These are phyloP conservation scores for Suhomyces tanzawaensis DNA, from an alignment of 805 yeast genomes.

Conservation along the genomic window DNA sequence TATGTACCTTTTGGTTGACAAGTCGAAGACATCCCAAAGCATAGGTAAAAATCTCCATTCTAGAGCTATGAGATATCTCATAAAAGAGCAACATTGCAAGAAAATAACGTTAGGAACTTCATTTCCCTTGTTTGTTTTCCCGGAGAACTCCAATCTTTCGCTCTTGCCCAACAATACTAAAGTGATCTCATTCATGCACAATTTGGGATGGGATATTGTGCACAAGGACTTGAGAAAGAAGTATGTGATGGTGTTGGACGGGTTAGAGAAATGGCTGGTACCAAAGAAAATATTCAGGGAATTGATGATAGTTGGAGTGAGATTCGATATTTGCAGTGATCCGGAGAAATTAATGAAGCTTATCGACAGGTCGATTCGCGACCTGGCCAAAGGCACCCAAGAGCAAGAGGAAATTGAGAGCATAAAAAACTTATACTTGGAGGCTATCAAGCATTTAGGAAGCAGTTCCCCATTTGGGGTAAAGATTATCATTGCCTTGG, in stretches of 20 bases:
- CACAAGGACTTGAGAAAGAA: slow-evolving; percentile 18
- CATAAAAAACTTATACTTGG: slow-evolving; percentile 30
- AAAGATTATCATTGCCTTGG: slow-evolving; percentile 51
- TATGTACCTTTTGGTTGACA: slow-evolving; percentile 49
- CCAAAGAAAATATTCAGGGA: slow-evolving; percentile 53
- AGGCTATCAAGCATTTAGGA: slow-evolving; percentile 31
- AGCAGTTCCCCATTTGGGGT: slow-evolving; percentile 32
- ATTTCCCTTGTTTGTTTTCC: slow-evolving; percentile 46
- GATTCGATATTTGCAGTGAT: slow-evolving; percentile 53
- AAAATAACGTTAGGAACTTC: slow-evolving; percentile 42
- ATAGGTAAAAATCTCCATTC: slow-evolving; percentile 54
- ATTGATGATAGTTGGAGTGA: slow-evolving; percentile 54
- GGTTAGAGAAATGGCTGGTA: slow-evolving; percentile 49
- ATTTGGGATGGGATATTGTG: slow-evolving; percentile 40
- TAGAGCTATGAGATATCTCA: slow-evolving; percentile 50
- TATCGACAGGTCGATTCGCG: slow-evolving; percentile 24
- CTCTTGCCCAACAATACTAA: slow-evolving; percentile 18
- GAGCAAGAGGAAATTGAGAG: slow-evolving; percentile 20
- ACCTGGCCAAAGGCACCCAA: slow-evolving; percentile 6
- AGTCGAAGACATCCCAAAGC: slow-evolving; percentile 51
- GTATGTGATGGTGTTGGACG: slow-evolving; percentile 40
- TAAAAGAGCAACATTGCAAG: slow-evolving; percentile 41
- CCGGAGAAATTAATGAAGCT: slow-evolving; percentile 41
- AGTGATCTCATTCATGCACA: slow-evolving; percentile 32
- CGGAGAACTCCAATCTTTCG: slow-evolving; percentile 21